These are phyloP conservation scores for Wickerhamiella shivajii DNA, from an alignment of 805 yeast genomes.

Conservation along the genomic window DNA sequence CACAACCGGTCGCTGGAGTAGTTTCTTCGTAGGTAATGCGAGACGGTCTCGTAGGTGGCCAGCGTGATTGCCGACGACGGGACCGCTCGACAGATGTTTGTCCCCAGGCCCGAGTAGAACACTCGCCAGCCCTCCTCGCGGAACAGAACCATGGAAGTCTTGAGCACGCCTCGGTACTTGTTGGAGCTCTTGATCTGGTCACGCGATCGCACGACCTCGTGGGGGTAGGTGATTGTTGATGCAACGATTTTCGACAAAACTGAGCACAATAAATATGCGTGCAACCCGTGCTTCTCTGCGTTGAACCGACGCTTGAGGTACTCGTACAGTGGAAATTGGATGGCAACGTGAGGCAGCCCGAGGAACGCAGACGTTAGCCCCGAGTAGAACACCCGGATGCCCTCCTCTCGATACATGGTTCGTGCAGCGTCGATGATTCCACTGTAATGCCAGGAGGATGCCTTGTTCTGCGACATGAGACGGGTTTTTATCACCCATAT, in stretches of 20 bases:
- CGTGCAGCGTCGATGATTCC: slow-evolving; percentile 76
- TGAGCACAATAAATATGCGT: slow-evolving; percentile 47
- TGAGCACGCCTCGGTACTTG: slow-evolving; percentile 24
- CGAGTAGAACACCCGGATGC: slow-evolving; percentile 65
- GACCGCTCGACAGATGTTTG: slow-evolving; percentile 77
- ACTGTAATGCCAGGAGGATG: slow-evolving; percentile 35
- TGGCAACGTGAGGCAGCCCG: slow-evolving; percentile 86
- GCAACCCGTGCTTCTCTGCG: slow-evolving; percentile 17
- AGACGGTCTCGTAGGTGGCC: slow-evolving; percentile 60
- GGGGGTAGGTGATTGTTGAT: slow-evolving; percentile 81
- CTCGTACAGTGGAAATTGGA: slow-evolving; percentile 91
- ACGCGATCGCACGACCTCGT: slow-evolving; percentile 84
- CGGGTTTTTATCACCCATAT: slow-evolving; percentile 92
- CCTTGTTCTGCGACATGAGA: slow-evolving; percentile 47
- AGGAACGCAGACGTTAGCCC: slow-evolving; percentile 83
- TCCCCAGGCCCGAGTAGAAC: slow-evolving; percentile 77
- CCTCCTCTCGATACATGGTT: slow-evolving; percentile 69
- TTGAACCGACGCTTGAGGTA: slow-evolving; percentile 37
- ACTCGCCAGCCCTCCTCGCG: slow-evolving; percentile 62
- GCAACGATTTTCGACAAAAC: slow-evolving; percentile 79
- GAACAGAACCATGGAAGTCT: slow-evolving; percentile 30
- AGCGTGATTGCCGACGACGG: slow-evolving; percentile 95
- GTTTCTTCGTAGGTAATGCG: slow-evolving; percentile 9
- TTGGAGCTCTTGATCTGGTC: slow-evolving; percentile 42
- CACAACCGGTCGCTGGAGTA: too few species aligned